Percentiles rank a stretch among this genome's conserved stretches.
Evolutionary conservation across 2,329 filamentous ascomycete genomes (phyloP).

Genomic region (Sclerotinia subarctica): DNA sequence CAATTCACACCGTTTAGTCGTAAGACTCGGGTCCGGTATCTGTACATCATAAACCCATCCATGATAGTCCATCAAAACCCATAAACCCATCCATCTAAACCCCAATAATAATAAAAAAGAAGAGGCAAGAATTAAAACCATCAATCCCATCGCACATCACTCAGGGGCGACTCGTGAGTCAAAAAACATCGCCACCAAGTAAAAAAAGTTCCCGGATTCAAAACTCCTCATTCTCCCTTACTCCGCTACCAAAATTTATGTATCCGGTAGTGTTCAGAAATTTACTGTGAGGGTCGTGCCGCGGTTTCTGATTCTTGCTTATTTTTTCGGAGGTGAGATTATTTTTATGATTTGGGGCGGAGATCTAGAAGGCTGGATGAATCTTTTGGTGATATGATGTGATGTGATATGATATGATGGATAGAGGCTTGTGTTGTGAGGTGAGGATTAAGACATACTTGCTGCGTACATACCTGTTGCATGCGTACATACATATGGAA

Average conservation of each 20-base stretch:
- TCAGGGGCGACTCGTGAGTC: not conserved
- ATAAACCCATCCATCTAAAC: not conserved
- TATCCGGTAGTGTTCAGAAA: not conserved
- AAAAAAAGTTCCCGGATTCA: not conserved
- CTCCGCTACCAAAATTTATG: not conserved
- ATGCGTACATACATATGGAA: not conserved
- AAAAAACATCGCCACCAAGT: not conserved
- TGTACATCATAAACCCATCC: not conserved
- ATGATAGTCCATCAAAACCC: too few relatives aligned
- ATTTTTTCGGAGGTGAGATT: too few relatives aligned
- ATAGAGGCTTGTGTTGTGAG: not conserved
- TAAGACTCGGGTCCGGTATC: not conserved
- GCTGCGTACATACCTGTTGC: not conserved
- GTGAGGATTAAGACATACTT: not conserved
- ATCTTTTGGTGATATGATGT: not conserved
- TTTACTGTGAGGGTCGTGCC: not conserved
- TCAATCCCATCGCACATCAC: not conserved
- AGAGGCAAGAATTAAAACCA: not conserved
- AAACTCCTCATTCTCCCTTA: not conserved
- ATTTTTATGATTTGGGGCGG: not conserved
- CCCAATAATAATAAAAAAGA: not conserved
- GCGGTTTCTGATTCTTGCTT: not conserved
- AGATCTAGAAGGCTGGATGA: not conserved
- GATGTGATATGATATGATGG: too few relatives aligned
- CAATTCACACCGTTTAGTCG: not conserved